phyloP scores from a whole-genome alignment of 2,329 filamentous ascomycete species.

The Tolypocladium capitatum region DNA sequence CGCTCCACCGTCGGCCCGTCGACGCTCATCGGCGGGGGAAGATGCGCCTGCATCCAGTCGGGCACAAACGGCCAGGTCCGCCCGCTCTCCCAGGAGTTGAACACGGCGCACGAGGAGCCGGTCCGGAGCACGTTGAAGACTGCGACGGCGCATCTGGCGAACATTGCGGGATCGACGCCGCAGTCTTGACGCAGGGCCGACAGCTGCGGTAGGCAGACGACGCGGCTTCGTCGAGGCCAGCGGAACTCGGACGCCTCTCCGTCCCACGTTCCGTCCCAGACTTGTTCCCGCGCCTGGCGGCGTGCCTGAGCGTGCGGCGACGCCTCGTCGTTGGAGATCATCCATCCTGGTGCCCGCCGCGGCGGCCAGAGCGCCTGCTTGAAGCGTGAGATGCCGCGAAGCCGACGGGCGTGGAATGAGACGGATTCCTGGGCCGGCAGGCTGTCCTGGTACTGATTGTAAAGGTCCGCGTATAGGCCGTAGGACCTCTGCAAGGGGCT shows the following conservation, averaged over 20 bases:
- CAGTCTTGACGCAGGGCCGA: constrained; percentile 8
- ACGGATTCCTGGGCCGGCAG: constrained; percentile 14
- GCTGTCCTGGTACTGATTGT: constrained; percentile 15
- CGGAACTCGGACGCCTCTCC: constrained; percentile 10
- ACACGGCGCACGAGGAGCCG: constrained; percentile 15
- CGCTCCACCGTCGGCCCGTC: constrained; percentile 23
- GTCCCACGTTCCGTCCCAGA: constrained; percentile 20
- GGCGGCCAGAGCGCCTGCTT: constrained; percentile 18
- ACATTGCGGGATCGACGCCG: constrained; percentile 13
- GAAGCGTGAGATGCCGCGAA: constrained; percentile 22
- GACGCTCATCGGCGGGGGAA: constrained; percentile 23
- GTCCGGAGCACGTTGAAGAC: constrained; percentile 22
- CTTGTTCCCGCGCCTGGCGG: constrained; percentile 5
- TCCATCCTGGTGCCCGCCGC: constrained; percentile 19
- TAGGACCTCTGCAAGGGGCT: constrained; percentile 15
- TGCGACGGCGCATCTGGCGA: constrained; percentile 18
- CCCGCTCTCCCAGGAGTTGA: constrained; percentile 20
- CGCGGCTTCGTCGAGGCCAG: constrained; percentile 17
- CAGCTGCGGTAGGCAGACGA: constrained; percentile 14
- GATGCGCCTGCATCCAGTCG: constrained; percentile 17
- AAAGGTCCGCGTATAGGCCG: constrained; percentile 18
- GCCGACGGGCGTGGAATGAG: constrained; percentile 14
- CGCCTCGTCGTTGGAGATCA: constrained; percentile 17
- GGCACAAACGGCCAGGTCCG: constrained; percentile 25
- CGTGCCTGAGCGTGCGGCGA: constrained; percentile 10